Evolutionary conservation across 2,329 filamentous ascomycete species (phyloP).

Genomic region (Neurospora crassa): DNA sequence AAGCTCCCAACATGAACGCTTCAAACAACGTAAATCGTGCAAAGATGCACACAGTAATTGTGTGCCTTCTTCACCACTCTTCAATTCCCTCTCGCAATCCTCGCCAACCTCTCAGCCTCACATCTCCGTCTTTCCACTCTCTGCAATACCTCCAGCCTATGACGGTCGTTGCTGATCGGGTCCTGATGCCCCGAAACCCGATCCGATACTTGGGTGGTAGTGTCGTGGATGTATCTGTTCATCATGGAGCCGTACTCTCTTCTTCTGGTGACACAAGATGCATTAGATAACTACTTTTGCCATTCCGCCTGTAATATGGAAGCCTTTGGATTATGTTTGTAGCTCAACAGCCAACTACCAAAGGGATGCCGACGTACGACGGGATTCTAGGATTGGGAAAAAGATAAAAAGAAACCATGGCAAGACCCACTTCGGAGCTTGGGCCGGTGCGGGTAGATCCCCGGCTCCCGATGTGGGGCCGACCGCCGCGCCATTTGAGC

Average conservation of each 20-base stretch:
- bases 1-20: neutral
- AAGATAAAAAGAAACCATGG: neutral
- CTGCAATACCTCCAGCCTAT: neutral
- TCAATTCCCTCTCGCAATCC: neutral
- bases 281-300: neutral
- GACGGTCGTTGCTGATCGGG: neutral
- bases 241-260: neutral
- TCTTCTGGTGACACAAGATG: neutral
- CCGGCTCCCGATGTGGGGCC: neutral
- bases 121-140: neutral
- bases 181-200: constrained; percentile 2
- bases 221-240: constrained; percentile 4
- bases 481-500: neutral
- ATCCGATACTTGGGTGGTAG: neutral
- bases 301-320: neutral
- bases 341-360: neutral
- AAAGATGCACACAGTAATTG: neutral
- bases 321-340: neutral
- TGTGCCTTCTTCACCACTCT: neutral
- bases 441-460: neutral
- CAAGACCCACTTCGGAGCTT: neutral
- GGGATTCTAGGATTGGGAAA: neutral
- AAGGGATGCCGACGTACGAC: neutral
- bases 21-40: neutral
- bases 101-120: neutral